Percentiles rank a stretch among this genome's conserved stretches.
Conservation (phyloP, 176 grass and related monocot species). For the Carex kokanica region DNA sequence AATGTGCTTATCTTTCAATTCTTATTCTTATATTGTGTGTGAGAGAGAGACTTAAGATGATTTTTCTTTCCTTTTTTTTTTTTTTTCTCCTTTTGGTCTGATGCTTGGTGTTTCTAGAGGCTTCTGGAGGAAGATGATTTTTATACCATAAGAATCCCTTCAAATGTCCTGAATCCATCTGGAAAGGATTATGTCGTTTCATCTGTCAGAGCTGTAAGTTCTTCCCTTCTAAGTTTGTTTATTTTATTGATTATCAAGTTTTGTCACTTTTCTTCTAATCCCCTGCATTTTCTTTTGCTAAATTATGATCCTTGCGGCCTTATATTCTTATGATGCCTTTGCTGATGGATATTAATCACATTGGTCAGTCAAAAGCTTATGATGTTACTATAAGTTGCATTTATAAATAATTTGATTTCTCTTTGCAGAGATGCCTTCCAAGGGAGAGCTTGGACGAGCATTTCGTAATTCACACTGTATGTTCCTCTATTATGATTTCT, state of each 20-base stretch:
- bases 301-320: neutral
- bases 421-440: conserved; percentile 87
- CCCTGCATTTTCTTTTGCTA: neutral
- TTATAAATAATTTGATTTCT: conserved; percentile 26
- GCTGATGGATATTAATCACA: neutral
- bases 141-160: conserved; percentile 75
- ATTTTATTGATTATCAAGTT: neutral
- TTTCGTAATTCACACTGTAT: conserved; percentile 92
- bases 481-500: conserved; percentile 27
- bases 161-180: conserved; percentile 78
- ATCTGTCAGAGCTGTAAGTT: conserved; percentile 91
- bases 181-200: conserved; percentile 63
- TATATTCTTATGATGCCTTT: neutral
- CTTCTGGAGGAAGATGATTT: conserved; percentile 75
- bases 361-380: neutral
- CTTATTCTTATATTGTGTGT: neutral
- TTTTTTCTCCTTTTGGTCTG: neutral
- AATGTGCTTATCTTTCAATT: conserved; percentile 9
- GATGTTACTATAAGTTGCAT: conserved; percentile 28
- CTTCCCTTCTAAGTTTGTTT: neutral
- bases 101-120: conserved; percentile 46
- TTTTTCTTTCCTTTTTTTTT: conserved; percentile 11
- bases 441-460: conserved; percentile 88
- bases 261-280: neutral
- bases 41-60: conserved; percentile 8